Evolutionary conservation across 805 yeast genomes (phyloP).

Genomic region (Candida coquimbonensis): DNA sequence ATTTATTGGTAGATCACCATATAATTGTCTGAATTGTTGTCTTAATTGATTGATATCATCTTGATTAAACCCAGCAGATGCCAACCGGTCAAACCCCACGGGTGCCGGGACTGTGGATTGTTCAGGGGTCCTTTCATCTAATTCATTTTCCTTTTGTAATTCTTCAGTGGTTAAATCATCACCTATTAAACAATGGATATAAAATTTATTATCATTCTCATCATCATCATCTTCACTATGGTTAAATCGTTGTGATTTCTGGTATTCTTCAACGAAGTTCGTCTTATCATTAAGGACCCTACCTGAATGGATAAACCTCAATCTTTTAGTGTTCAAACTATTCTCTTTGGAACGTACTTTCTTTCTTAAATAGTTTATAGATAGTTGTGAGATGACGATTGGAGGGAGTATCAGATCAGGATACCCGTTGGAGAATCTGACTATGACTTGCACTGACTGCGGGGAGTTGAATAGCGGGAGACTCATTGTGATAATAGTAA

Average conservation of each 20-base stretch:
- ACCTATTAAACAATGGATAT: conserved; percentile 76
- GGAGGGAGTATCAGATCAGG: conserved; percentile 36
- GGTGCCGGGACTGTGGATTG: conserved; percentile 57
- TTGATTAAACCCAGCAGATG: conserved; percentile 76
- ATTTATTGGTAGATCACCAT: conserved; percentile 39
- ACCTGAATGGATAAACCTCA: conserved; percentile 66
- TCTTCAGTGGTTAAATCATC: conserved; percentile 50
- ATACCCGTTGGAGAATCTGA: conserved; percentile 41
- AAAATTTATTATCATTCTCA: conserved; percentile 33
- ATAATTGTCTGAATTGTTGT: conserved; percentile 64
- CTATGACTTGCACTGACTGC: conserved; percentile 16
- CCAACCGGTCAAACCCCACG: conserved; percentile 77
- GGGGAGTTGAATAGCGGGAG: too few relatives aligned
- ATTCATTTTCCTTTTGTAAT: conserved; percentile 49
- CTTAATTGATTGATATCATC: conserved; percentile 70
- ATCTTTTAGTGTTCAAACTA: conserved; percentile 34
- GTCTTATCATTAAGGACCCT: conserved; percentile 52
- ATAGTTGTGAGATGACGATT: conserved; percentile 25
- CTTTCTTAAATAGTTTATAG: conserved; percentile 33
- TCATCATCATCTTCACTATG: conserved; percentile 11
- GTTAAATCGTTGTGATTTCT: conserved; percentile 21
- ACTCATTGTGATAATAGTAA: too few relatives aligned
- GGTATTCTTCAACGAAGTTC: conserved; percentile 45
- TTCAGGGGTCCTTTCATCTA: conserved; percentile 46
- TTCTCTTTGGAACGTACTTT: conserved; percentile 30